Evolutionary conservation across 257 asterid genomes (phyloP).

Genomic region (Ajuga chamaepitys): DNA sequence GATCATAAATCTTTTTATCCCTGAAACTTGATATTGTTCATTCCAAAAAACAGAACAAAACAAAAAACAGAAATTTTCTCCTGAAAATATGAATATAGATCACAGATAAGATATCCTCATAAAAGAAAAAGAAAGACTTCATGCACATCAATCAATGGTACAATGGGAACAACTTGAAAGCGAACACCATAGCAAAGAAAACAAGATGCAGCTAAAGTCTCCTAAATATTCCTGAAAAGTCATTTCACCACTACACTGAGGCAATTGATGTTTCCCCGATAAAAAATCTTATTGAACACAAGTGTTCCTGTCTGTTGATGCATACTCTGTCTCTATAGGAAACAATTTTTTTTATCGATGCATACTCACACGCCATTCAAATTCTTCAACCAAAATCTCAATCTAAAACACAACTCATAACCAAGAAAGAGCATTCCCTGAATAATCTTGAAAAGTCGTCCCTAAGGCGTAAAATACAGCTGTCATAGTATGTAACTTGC

Average conservation of each 20-base stretch:
- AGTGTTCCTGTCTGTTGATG: background rate
- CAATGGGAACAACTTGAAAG: background rate
- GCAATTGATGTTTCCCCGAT: background rate
- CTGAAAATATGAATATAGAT: background rate
- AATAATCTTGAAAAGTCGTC: background rate
- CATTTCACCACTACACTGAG: background rate
- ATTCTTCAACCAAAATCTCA: background rate
- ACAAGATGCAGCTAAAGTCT: background rate
- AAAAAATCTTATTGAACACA: background rate
- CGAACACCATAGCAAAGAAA: background rate
- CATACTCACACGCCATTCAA: background rate
- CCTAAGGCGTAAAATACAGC: too few relatives aligned
- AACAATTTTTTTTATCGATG: background rate
- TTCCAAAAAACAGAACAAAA: too few relatives aligned
- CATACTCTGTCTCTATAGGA: background rate
- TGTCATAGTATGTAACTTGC: background rate
- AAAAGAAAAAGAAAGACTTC: background rate
- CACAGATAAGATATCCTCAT: constrained; percentile 7
- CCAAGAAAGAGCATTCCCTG: background rate
- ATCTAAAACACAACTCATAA: background rate
- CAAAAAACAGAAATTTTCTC: too few relatives aligned
- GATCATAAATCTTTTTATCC: constrained; percentile 10
- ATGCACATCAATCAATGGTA: background rate
- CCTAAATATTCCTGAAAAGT: background rate
- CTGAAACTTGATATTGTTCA: background rate